Base-by-base conservation (phyloP, 371 early-diverging fungal species). In the Racocetra persica region DNA sequence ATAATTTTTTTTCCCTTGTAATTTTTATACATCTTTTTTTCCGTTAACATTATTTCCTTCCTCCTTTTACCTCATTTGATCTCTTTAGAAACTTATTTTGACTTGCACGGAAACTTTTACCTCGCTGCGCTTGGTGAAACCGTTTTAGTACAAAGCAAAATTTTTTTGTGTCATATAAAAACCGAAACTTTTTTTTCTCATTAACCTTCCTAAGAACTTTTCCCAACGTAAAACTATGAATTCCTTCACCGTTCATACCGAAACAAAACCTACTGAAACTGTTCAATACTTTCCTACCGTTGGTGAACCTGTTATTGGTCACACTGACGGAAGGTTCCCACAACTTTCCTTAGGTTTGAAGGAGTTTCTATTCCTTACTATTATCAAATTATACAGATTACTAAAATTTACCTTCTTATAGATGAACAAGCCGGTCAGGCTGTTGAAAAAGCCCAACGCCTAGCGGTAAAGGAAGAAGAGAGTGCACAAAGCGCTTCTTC, bases 51-150 rank as follows among this genome's bases (percentile, higher is more conserved):
- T 10, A 8, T 10, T 45, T 45, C 11, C 11, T 10, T 45, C 11
- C 45, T 45, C 8, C 11, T 45, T 45, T 10, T 10, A 8, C 41
- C 45, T 10, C 45, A 8, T 45, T 8, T 45, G 8, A 45, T 10
- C 32, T 32, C 32, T 32, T 32, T 41, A 41, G 10, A 22, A 55
- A 16, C 16, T 55, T 55, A 18, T 57, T 20, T 57, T 57, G 57
- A 22, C 22, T 57, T 57, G 57, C 36, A 36, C 69, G 65, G 65
- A 32, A 36, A 28, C 65, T 65, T 16, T 45, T 65, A 63, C 77
- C 77, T 77, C 63, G 77, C 77, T 77, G 77, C 63, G 77, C 77
- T 77, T 77, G 77, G 77, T 77, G 77, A 77, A 59, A 63, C 77
- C 65, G 65, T 77, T 62, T 45, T 10, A 45, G 41, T 41, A 24